phyloP scores from a whole-genome alignment of 2,329 filamentous ascomycete genomes.

The Beauveria varroae region DNA sequence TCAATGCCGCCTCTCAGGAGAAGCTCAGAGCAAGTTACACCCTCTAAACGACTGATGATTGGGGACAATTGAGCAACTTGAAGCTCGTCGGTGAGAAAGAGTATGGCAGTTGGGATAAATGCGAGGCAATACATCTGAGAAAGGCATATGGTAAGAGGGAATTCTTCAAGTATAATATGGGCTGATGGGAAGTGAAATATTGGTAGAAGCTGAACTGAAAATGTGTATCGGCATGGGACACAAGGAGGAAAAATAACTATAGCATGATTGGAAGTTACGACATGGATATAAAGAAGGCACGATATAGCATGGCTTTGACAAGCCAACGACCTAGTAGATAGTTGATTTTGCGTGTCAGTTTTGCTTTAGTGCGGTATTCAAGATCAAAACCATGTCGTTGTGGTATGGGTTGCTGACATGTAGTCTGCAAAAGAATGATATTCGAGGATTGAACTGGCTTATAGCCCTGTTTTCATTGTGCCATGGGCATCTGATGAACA shows the following conservation, averaged over 20 bases:
- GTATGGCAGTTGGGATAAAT: not conserved
- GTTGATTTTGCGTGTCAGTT: slow-evolving; percentile 1
- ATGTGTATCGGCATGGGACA: slow-evolving; percentile 6
- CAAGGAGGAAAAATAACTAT: not conserved
- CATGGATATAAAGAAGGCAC: not conserved
- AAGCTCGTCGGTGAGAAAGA: not conserved
- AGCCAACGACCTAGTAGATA: slow-evolving; percentile 8
- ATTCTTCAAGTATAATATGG: slow-evolving; percentile 1
- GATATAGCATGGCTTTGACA: slow-evolving; percentile 5
- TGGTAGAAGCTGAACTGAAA: not conserved
- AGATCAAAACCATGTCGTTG: too few species aligned
- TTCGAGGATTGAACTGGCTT: too few species aligned
- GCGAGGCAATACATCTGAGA: slow-evolving; percentile 4
- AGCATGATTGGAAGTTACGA: slow-evolving; percentile 5
- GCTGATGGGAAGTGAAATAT: not conserved
- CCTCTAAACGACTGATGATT: slow-evolving; percentile 21
- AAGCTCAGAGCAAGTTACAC: slow-evolving; percentile 41
- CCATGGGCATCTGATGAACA: too few species aligned
- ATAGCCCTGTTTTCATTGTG: too few species aligned
- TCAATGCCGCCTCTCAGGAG: slow-evolving; percentile 43
- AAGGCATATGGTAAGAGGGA: slow-evolving; percentile 1
- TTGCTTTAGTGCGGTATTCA: not conserved
- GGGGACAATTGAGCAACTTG: not conserved
- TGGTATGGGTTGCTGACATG: too few species aligned
- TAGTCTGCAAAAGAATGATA: too few species aligned